Percentiles rank a stretch among this genome's conserved stretches.
phyloP scores from a whole-genome alignment of 208 protist species.

The Herpetomonas muscarum region DNA sequence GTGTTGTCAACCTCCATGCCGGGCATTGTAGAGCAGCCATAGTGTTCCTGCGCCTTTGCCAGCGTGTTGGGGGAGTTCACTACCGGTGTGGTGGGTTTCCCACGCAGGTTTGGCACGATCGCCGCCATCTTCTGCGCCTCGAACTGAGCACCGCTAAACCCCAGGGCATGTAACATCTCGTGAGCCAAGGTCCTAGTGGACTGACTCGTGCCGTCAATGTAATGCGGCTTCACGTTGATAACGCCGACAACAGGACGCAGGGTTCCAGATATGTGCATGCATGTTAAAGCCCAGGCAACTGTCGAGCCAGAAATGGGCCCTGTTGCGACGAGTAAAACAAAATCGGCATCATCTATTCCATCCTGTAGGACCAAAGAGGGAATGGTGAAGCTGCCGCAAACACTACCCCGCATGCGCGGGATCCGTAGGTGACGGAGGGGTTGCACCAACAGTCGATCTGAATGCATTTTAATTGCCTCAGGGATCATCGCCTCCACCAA shows the following conservation, averaged over 20 bases:
- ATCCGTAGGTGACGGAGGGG: not conserved
- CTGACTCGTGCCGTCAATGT: constrained; percentile 1
- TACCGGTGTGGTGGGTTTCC: not conserved
- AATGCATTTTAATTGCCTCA: constrained; percentile 12
- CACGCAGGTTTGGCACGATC: not conserved
- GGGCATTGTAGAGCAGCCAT: constrained; percentile 27
- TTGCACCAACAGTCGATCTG: constrained; percentile 15
- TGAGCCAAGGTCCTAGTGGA: constrained; percentile 19
- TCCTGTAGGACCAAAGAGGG: not conserved
- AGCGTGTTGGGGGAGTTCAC: constrained; percentile 19
- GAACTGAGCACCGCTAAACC: constrained; percentile 15
- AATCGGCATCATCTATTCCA: constrained; percentile 9
- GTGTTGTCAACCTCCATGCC: constrained; percentile 60
- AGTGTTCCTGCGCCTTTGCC: constrained; percentile 26
- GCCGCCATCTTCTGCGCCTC: not conserved
- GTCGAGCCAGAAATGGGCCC: constrained; percentile 1
- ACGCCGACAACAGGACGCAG: constrained; percentile 18
- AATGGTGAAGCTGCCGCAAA: constrained; percentile 12
- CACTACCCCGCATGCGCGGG: not conserved
- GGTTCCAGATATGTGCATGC: not conserved
- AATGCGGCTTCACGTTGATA: constrained; percentile 15
- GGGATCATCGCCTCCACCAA: constrained; percentile 13
- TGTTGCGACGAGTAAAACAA: constrained; percentile 14
- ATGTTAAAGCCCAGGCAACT: constrained; percentile 15
- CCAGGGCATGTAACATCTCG: constrained; percentile 34